Conservation (phyloP, 192 early-diverging fungal genomes). For the Coemansia sp. region DNA sequence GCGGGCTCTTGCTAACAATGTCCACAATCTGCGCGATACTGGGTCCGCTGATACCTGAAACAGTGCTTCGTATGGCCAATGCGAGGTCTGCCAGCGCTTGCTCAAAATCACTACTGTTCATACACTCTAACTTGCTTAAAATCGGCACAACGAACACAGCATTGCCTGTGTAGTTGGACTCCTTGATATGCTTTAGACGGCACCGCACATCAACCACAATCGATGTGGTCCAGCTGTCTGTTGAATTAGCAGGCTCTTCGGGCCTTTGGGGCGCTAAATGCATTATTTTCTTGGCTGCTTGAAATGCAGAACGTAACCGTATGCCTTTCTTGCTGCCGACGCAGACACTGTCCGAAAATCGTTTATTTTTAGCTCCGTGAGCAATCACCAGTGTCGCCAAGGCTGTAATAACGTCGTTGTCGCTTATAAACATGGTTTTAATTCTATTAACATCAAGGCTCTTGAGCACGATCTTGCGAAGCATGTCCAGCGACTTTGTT, state of each 20-base stretch:
- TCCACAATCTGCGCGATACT: constrained; percentile 6
- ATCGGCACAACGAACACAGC: background rate
- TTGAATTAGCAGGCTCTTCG: background rate
- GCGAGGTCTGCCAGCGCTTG: background rate
- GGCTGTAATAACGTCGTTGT: constrained; percentile 18
- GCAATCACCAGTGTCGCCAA: constrained; percentile 8
- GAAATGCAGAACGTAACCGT: background rate
- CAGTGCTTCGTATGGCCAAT: background rate
- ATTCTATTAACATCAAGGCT: background rate
- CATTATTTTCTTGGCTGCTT: background rate
- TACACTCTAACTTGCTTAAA: too few relatives aligned
- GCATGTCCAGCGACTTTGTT: background rate
- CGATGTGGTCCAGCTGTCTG: background rate
- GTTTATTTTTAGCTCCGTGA: background rate
- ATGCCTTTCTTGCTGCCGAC: background rate
- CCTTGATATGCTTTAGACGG: background rate
- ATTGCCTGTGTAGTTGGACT: background rate
- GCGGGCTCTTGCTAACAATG: background rate
- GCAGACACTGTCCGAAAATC: background rate
- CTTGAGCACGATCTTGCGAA: background rate
- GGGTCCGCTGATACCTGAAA: background rate
- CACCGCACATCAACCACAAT: background rate
- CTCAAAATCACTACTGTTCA: background rate
- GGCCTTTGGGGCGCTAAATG: background rate
- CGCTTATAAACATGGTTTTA: background rate